Evolutionary conservation across 2,329 filamentous ascomycete species (phyloP), one percentile per base, ranked within the genome.

Genomic region (Microdochium paspali): DNA sequence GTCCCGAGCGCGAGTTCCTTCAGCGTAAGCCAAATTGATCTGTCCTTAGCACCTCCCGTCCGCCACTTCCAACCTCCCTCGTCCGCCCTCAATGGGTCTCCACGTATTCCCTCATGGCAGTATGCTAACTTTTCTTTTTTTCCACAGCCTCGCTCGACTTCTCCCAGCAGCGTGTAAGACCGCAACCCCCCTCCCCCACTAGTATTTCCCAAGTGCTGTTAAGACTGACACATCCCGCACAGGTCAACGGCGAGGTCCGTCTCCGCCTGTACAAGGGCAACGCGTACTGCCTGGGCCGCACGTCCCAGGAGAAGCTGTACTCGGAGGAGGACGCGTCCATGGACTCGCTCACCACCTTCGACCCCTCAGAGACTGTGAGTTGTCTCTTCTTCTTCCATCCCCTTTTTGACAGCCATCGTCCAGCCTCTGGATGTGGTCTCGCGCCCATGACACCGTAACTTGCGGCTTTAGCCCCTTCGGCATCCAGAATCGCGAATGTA

Each of bases 171-270:
- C 69, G 71, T 49, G 66, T 43, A 43, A 43, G 40, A 23, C 21
- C 18, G 32, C 9, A 78, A 82, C 62, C 81, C 81, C 63, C 78
- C 78, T 50, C 63, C 70, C 59, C 82, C 87, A 28, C 85, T 28
- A 28, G 7, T 28, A 7, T 28, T n/a, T n/a, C n/a, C n/a, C n/a
- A n/a, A n/a, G n/a, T n/a, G n/a, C n/a, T n/a, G n/a, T n/a, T n/a
- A n/a, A n/a, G 15, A 30, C 28, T 15, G 28, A 9, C 28, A 30
- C 15, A 15, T 30, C 9, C 15, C 15, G 28, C 15, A 18, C 31
- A 43, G 40, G 20, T 25, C 23, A 58, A 61, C 18, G 69, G 69
- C 13, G 53, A 57, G 47, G 69, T 71, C 42, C 55, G 63, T 46
- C 58, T 71, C 50, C 54, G 61, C 46, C 53, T 55, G 31, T 69